Percentiles rank a stretch among this genome's conserved stretches.
Conservation (phyloP, 768 basidiomycete genomes). For the Mrakia frigida region DNA sequence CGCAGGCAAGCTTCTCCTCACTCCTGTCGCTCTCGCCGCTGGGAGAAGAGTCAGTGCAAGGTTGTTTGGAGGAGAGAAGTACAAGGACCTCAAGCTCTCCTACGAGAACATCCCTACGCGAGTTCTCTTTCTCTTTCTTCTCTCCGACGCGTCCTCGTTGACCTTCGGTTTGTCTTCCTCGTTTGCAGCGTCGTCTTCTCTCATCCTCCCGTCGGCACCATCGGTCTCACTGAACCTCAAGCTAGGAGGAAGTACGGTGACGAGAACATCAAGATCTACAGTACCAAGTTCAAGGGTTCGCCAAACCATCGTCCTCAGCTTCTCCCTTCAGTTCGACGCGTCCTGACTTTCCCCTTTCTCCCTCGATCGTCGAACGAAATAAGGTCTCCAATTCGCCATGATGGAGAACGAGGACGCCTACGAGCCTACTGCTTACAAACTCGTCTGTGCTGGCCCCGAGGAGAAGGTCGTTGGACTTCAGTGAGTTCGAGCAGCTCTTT, state of each 20-base stretch:
- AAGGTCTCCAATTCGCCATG: constrained; percentile 85
- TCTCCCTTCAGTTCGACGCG: not conserved
- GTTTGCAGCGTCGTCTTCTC: constrained; percentile 3
- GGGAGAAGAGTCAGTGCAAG: constrained; percentile 41
- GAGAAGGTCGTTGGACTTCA: constrained; percentile 23
- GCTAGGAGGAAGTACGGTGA: constrained; percentile 78
- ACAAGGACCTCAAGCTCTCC: constrained; percentile 72
- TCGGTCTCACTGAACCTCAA: constrained; percentile 88
- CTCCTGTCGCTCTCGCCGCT: constrained; percentile 23
- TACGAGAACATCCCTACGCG: constrained; percentile 94
- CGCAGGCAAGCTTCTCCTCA: constrained; percentile 22
- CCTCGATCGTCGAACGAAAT: constrained; percentile 34
- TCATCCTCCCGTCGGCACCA: constrained; percentile 90
- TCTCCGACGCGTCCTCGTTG: not conserved
- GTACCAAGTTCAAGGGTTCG: constrained; percentile 41
- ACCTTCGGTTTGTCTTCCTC: not conserved
- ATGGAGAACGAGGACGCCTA: constrained; percentile 58
- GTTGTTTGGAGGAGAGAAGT: constrained; percentile 78
- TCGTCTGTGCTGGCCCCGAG: constrained; percentile 19
- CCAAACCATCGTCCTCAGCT: not conserved
- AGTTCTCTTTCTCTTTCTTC: constrained; percentile 43
- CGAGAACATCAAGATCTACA: constrained; percentile 82
- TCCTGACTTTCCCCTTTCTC: constrained; percentile 53
- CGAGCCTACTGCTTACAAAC: constrained; percentile 72
- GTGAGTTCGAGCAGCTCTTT: not conserved